Percentiles rank a stretch among this genome's conserved stretches.
Evolutionary conservation across 2,329 filamentous ascomycete genomes (phyloP).

Genomic region (Zymoseptoria pseudotritici): DNA sequence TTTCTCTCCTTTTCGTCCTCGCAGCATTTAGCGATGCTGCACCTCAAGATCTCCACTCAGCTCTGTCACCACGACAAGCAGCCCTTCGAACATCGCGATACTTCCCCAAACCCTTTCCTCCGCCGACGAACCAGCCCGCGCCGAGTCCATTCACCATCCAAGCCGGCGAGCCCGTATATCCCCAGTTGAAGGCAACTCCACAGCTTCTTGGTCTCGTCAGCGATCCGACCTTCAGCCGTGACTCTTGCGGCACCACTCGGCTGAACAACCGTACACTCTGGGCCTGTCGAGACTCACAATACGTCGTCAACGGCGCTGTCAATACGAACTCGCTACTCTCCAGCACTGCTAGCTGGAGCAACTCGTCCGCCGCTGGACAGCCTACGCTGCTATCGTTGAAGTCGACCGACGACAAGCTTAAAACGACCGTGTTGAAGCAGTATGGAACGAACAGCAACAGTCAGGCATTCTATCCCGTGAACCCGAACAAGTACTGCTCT

Average conservation of each 20-base stretch:
- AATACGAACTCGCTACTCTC: neutral
- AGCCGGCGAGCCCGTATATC: neutral
- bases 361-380: neutral
- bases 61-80: neutral
- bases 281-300: slow-evolving; percentile 7
- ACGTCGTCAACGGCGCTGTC: slow-evolving; percentile 1
- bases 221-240: slow-evolving; percentile 2
- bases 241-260: slow-evolving; percentile 4
- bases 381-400: neutral
- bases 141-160: neutral
- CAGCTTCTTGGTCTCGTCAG: slow-evolving; percentile 3
- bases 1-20: neutral
- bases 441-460: slow-evolving; percentile 1
- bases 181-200: neutral
- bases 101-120: neutral
- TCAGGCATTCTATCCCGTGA: slow-evolving; percentile 3
- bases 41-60: neutral
- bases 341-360: slow-evolving; percentile 6
- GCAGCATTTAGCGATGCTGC: neutral
- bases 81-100: neutral
- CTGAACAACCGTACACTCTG: slow-evolving; percentile 4
- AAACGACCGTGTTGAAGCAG: neutral
- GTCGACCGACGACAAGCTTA: neutral
- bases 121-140: neutral
- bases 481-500: neutral